phyloP scores from a whole-genome alignment of 148 eudicot species.

The Simmondsia chinensis region DNA sequence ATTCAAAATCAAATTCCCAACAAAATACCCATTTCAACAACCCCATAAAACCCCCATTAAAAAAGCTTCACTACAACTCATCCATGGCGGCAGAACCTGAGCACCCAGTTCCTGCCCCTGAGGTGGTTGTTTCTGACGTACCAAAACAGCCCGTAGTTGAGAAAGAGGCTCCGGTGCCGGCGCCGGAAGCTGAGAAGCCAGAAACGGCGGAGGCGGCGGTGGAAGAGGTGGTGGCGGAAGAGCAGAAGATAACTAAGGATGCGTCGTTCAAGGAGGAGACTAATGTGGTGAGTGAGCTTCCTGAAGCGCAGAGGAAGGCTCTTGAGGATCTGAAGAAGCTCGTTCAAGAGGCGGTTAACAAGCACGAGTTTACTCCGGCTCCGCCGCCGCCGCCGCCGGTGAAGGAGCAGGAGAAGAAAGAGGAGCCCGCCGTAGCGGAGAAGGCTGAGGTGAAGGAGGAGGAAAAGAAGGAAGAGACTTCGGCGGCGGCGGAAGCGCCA shows the following conservation, averaged over 20 bases:
- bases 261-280: slow-evolving; percentile 39
- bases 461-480: neutral
- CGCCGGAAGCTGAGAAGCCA: too few relatives aligned
- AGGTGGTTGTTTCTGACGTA: too few relatives aligned
- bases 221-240: neutral
- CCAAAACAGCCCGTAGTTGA: too few relatives aligned
- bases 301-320: slow-evolving; percentile 31
- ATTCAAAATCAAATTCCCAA: too few relatives aligned
- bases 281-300: slow-evolving; percentile 22
- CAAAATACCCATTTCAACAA: too few relatives aligned
- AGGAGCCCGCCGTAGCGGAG: neutral
- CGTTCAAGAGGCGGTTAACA: slow-evolving; percentile 28
- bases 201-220: too few relatives aligned
- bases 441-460: neutral
- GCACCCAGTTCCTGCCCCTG: too few relatives aligned
- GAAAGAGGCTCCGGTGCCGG: too few relatives aligned
- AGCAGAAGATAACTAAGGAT: neutral
- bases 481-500: neutral
- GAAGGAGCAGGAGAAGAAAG: neutral
- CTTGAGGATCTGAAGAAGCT: slow-evolving; percentile 33
- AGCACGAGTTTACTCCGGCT: slow-evolving; percentile 11
- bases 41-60: too few relatives aligned
- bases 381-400: slow-evolving; percentile 7
- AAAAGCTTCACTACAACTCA: too few relatives aligned
- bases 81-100: too few relatives aligned